Evolutionary conservation across 495 filamentous ascomycete species (phyloP).

Genomic region (Podospora comata): DNA sequence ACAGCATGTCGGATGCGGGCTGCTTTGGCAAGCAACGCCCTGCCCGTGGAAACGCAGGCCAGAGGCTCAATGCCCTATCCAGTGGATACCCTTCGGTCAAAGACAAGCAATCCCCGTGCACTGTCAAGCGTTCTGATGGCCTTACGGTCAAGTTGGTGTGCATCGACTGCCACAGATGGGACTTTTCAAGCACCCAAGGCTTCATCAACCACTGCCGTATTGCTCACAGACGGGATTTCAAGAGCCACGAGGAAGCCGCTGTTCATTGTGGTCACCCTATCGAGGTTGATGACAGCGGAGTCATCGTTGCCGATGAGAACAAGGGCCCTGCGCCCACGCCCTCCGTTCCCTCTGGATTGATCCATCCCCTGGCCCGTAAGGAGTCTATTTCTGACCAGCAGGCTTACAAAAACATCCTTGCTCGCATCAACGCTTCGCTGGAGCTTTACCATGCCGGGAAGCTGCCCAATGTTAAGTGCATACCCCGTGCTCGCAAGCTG

Average conservation of each 20-base stretch:
- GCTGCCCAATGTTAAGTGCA: conserved; percentile 42
- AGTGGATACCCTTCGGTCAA: conserved; percentile 67
- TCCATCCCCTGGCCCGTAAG: conserved; percentile 66
- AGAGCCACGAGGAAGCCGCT: conserved; percentile 94
- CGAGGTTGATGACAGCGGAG: conserved; percentile 62
- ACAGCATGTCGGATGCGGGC: conserved; percentile 60
- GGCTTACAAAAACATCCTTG: conserved; percentile 47
- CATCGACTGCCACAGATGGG: conserved; percentile 78
- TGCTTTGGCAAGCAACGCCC: conserved; percentile 57
- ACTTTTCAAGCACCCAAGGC: conserved; percentile 93
- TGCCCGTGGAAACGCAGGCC: conserved; percentile 54
- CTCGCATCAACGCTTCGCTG: conserved; percentile 47
- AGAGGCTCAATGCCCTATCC: conserved; percentile 69
- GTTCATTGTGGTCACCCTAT: conserved; percentile 79
- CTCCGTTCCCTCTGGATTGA: conserved; percentile 46
- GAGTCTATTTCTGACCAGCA: conserved; percentile 54
- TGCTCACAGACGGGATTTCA: conserved; percentile 83
- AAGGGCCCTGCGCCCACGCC: conserved; percentile 32
- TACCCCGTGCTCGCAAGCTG: conserved; percentile 30
- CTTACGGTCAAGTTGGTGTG: conserved; percentile 75
- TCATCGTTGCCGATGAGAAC: conserved; percentile 52
- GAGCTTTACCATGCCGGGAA: conserved; percentile 45
- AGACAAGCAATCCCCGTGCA: conserved; percentile 56
- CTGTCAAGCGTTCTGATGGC: conserved; percentile 53
- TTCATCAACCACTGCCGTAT: conserved; percentile 99